Evolutionary conservation across 2,329 filamentous ascomycete species (phyloP).

Genomic region (Claviceps citrina): DNA sequence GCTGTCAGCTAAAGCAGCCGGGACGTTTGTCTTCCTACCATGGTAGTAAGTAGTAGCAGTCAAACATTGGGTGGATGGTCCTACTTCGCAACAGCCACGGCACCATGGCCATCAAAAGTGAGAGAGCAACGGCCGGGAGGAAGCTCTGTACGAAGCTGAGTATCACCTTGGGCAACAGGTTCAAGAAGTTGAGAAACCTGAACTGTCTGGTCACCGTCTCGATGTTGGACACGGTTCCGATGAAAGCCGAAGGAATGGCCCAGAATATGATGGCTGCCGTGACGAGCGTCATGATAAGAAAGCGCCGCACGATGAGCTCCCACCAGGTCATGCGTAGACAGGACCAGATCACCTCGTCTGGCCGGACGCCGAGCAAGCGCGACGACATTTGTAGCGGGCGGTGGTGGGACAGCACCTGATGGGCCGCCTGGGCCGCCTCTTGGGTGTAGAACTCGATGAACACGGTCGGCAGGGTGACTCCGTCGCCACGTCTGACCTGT

Average conservation of each 20-base stretch:
- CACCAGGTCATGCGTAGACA: slow-evolving; percentile 76
- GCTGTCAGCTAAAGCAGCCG: slow-evolving; percentile 7
- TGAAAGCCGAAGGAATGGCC: slow-evolving; percentile 57
- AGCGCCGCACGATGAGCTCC: slow-evolving; percentile 61
- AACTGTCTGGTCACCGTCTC: slow-evolving; percentile 47
- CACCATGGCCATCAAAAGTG: slow-evolving; percentile 73
- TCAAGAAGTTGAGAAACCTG: slow-evolving; percentile 60
- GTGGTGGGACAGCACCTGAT: slow-evolving; percentile 76
- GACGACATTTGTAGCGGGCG: slow-evolving; percentile 76
- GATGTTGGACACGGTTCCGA: slow-evolving; percentile 78
- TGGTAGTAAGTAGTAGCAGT: not conserved
- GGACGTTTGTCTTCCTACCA: not conserved
- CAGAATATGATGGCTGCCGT: slow-evolving; percentile 75
- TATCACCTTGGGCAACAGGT: slow-evolving; percentile 52
- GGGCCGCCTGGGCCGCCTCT: slow-evolving; percentile 71
- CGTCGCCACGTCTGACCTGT: slow-evolving; percentile 56
- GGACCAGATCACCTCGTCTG: slow-evolving; percentile 74
- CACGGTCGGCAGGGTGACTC: slow-evolving; percentile 54
- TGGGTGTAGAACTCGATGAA: slow-evolving; percentile 85
- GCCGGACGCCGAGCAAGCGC: slow-evolving; percentile 68
- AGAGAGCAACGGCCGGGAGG: slow-evolving; percentile 61
- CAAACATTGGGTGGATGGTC: too few relatives aligned
- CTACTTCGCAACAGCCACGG: slow-evolving; percentile 59
- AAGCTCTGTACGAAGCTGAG: slow-evolving; percentile 74
- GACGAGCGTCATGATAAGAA: slow-evolving; percentile 56